Percentiles rank a stretch among this genome's conserved stretches.
Evolutionary conservation across 805 yeast species (phyloP).

Genomic region (Kluyveromyces wickerhamii): DNA sequence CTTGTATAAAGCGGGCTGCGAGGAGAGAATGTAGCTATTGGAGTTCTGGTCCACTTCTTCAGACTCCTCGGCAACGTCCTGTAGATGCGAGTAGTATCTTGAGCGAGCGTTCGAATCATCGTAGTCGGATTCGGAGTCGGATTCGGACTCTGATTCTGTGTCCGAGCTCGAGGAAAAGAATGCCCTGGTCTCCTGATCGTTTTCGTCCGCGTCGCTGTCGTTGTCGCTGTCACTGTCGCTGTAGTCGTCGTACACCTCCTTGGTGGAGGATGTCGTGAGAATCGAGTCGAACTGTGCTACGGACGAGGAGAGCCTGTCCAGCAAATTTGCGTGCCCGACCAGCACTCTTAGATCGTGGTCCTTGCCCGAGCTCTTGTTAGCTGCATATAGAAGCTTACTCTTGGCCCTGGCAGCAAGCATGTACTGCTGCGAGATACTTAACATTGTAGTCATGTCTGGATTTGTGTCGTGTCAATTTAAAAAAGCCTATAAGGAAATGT

Average conservation of each 20-base stretch:
- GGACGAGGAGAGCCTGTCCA: slow-evolving; percentile 18
- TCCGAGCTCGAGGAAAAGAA: background rate
- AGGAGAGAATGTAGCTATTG: slow-evolving; percentile 3
- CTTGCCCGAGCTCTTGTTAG: slow-evolving; percentile 12
- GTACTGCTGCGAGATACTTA: slow-evolving; percentile 7
- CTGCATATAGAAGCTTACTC: slow-evolving; percentile 17
- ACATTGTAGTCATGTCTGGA: slow-evolving; percentile 3
- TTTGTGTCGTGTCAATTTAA: no score
- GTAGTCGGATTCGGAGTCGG: background rate
- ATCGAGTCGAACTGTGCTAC: slow-evolving; percentile 4
- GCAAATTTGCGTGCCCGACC: slow-evolving; percentile 29
- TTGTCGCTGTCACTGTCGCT: slow-evolving; percentile 12
- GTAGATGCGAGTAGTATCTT: background rate
- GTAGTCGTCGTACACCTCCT: slow-evolving; percentile 6
- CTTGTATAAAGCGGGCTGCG: slow-evolving; percentile 3
- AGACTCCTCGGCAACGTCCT: slow-evolving; percentile 3
- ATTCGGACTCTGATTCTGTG: slow-evolving; percentile 1
- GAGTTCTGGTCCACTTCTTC: slow-evolving; percentile 3
- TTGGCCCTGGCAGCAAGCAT: slow-evolving; percentile 19
- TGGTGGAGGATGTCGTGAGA: background rate
- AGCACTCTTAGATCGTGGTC: slow-evolving; percentile 23
- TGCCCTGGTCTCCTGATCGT: slow-evolving; percentile 7
- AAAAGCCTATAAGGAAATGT: no score
- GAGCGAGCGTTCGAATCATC: slow-evolving; percentile 2
- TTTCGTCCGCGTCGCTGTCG: slow-evolving; percentile 13